Percentiles rank a stretch among this genome's conserved stretches.
Conservation (phyloP, 2,329 filamentous ascomycete genomes). For the Aspergillus aculeatinus region DNA sequence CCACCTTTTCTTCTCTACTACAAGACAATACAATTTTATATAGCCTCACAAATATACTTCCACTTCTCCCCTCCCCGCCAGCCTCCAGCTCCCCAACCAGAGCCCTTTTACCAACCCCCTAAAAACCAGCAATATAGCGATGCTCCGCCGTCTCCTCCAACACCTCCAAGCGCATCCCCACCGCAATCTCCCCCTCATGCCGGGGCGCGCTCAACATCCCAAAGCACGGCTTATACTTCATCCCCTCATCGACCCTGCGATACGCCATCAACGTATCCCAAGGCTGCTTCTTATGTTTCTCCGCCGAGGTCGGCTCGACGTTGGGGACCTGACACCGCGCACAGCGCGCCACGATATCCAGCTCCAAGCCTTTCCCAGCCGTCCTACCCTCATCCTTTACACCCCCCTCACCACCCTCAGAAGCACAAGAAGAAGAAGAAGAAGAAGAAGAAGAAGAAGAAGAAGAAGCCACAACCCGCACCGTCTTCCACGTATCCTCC, state of each 20-base stretch:
- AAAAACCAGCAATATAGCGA: conserved; percentile 50
- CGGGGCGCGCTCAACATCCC: conserved; percentile 64
- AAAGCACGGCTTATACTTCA: conserved; percentile 66
- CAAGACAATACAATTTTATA: too few species aligned
- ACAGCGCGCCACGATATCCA: conserved; percentile 61
- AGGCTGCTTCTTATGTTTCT: conserved; percentile 58
- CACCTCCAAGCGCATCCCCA: conserved; percentile 61
- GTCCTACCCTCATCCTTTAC: too few species aligned
- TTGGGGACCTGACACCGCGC: conserved; percentile 64
- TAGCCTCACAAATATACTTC: too few species aligned
- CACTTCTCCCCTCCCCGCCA: too few species aligned
- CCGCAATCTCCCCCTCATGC: conserved; percentile 53
- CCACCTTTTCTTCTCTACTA: too few species aligned
- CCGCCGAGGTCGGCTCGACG: conserved; percentile 62
- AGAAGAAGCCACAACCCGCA: conserved; percentile 36
- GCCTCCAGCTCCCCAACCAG: too few species aligned
- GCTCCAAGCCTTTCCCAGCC: conserved; percentile 34
- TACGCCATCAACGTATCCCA: conserved; percentile 64
- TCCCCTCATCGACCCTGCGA: conserved; percentile 58
- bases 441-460: conserved; percentile 5
- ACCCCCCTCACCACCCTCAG: neutral
- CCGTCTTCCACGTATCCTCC: conserved; percentile 63
- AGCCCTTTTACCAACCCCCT: neutral
- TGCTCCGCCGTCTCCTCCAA: conserved; percentile 58
- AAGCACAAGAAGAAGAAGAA: conserved; percentile 2